Evolutionary conservation across 2,329 filamentous ascomycete genomes (phyloP), one percentile per base, ranked within the genome.

Genomic region (Cryoendolithus antarcticus): DNA sequence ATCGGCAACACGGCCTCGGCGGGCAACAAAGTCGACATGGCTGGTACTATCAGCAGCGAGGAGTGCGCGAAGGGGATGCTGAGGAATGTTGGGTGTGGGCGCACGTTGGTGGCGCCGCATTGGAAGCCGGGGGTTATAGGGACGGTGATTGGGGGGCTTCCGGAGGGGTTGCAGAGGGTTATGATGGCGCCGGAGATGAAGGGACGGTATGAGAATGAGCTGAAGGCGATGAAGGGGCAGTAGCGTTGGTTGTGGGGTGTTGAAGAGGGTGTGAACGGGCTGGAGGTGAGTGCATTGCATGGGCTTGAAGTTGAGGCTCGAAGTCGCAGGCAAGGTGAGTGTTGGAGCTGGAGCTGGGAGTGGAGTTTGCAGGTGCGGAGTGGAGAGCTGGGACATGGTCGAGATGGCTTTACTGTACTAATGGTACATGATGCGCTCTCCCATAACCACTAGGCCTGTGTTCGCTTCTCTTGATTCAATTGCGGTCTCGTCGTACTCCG

Each of bases 1-100:
- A 48, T 51, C 13, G 43, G 39, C 13, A 49, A 49, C 32, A 44
- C 41, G 4, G 34, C 32, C 9, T 46, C 43, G 2, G 30, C 31
- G 9, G 30, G 37, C 6, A 45, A 44, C 39, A 9, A 30, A 10
- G 15, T 35, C 11, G n/a, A 44, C 40, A 29, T 43, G 15, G 29
- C 29, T 4, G 34, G 40, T 15, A 50, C 43, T 4, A 39, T 46
- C 9, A 24, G 30, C 10, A 37, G 43, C 9, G 9, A 11, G 9
- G 41, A 42, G 13, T 43, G 41, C 30, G 48, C 45, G 9, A 39
- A 21, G 13, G 47, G 40, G 4, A 40, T 35, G 24, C 37, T 50
- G 35, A 35, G 9, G 3, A 38, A 37, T 13, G 45, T 44, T 3
- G 46, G 48, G 8, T 39, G 41, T 40, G 41, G 43, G 3, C 34